A percentile compares a stretch with the other conserved stretches of the same genome.
These are phyloP conservation scores for Pythium insidiosum DNA, from an alignment of 352 stramenopile species.

Conservation along the genomic window DNA sequence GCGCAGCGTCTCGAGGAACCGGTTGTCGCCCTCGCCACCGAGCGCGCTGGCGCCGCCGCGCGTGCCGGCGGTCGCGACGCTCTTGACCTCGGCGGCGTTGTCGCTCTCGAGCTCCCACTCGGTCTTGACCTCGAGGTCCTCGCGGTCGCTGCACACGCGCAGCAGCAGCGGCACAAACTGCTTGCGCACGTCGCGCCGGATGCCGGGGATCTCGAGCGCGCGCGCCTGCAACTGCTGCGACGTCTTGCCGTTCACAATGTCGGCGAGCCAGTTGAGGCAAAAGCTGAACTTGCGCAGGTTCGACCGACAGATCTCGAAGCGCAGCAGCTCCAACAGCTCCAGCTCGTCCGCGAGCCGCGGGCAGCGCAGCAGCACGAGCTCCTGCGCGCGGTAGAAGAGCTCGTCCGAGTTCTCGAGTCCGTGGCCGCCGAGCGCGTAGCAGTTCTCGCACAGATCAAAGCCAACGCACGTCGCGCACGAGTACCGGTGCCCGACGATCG, in stretches of 20 bases:
- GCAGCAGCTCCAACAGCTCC: slow-evolving; percentile 71
- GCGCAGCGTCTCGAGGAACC: slow-evolving; percentile 71
- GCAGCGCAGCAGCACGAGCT: slow-evolving; percentile 63
- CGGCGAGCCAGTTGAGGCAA: slow-evolving; percentile 75
- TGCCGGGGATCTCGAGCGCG: slow-evolving; percentile 71
- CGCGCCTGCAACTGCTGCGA: slow-evolving; percentile 66
- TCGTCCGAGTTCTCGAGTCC: slow-evolving; percentile 82
- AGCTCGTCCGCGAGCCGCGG: slow-evolving; percentile 49
- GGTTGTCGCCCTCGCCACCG: slow-evolving; percentile 45
- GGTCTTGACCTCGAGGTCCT: slow-evolving; percentile 80
- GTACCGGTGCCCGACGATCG: slow-evolving; percentile 69
- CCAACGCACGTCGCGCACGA: slow-evolving; percentile 72
- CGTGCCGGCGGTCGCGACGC: slow-evolving; percentile 21
- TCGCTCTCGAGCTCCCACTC: slow-evolving; percentile 81
- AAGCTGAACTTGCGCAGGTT: slow-evolving; percentile 84
- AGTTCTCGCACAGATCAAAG: slow-evolving; percentile 77
- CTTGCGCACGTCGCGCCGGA: slow-evolving; percentile 70
- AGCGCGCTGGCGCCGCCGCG: neutral
- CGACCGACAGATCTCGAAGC: slow-evolving; percentile 82
- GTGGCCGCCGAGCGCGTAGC: slow-evolving; percentile 75
- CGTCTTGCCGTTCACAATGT: slow-evolving; percentile 74
- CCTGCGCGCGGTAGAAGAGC: slow-evolving; percentile 75
- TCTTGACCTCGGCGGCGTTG: slow-evolving; percentile 57
- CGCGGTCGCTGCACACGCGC: slow-evolving; percentile 63
- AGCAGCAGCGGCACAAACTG: slow-evolving; percentile 76